A percentile compares a stretch with the other conserved stretches of the same genome.
Evolutionary conservation across 768 basidiomycete species (phyloP).

Genomic region (Kwoniella bestiolae): DNA sequence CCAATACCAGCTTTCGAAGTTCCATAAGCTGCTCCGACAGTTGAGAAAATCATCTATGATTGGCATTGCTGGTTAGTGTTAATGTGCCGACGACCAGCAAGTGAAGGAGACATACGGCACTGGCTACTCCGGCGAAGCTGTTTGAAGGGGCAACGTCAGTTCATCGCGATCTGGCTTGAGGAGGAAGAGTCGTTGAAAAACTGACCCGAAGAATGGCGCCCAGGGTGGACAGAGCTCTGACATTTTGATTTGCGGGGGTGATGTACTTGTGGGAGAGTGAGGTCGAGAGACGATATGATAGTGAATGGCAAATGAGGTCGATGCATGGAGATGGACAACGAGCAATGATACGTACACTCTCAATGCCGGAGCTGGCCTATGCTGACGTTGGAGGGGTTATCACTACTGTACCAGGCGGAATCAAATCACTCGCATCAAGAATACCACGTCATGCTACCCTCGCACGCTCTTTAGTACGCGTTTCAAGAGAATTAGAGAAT

Average conservation of each 20-base stretch:
- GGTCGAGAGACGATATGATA: not conserved
- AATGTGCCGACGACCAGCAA: not conserved
- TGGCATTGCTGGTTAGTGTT: not conserved
- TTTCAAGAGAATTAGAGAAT: conserved; percentile 10
- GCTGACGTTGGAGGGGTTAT: not conserved
- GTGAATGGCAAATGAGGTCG: not conserved
- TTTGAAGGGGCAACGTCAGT: conserved; percentile 19
- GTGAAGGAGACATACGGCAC: conserved; percentile 69
- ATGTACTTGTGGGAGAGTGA: no score
- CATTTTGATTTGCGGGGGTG: conserved; percentile 29
- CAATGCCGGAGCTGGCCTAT: not conserved
- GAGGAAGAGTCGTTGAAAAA: not conserved
- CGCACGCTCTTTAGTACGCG: conserved; percentile 7
- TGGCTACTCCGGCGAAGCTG: conserved; percentile 88
- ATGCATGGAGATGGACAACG: not conserved
- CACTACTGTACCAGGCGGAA: not conserved
- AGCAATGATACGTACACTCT: no score
- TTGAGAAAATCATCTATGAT: conserved; percentile 84
- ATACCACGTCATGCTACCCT: conserved; percentile 23
- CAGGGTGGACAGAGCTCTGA: conserved; percentile 77
- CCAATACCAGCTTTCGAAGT: conserved; percentile 97
- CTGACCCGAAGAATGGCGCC: conserved; percentile 88
- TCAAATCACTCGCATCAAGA: conserved; percentile 2
- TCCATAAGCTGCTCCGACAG: conserved; percentile 92
- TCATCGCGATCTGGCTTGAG: not conserved